These are phyloP conservation scores for Puccinia sorghi DNA, from an alignment of 1,284 basidiomycete species.

Conservation along the genomic window DNA sequence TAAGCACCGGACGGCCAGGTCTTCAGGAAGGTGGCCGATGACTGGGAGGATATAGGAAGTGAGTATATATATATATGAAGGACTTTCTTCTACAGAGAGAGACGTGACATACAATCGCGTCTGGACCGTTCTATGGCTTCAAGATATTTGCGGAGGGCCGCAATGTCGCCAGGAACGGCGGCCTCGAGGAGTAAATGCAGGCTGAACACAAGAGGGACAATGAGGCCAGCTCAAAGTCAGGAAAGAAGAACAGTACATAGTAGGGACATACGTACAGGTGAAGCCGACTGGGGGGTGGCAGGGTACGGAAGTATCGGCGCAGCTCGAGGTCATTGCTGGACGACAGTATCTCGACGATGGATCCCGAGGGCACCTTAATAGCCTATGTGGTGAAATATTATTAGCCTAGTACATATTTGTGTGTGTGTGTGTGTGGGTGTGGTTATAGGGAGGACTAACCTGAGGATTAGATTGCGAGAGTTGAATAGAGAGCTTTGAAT, in stretches of 20 bases:
- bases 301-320: constrained; percentile 17
- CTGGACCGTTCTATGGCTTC: constrained; percentile 37
- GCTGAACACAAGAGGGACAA: not conserved
- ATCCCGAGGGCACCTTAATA: not conserved
- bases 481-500: not conserved
- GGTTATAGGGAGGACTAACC: not conserved
- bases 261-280: constrained; percentile 17
- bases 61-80: not conserved
- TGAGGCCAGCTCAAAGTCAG: not conserved
- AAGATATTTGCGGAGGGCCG: constrained; percentile 18
- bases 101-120: constrained; percentile 21
- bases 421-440: too few species aligned
- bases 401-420: not conserved
- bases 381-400: not conserved
- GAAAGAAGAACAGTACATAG: not conserved
- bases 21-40: constrained; percentile 31
- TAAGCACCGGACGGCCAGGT: constrained; percentile 31
- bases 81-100: not conserved
- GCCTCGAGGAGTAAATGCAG: constrained; percentile 41
- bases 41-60: not conserved
- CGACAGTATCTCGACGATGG: constrained; percentile 13
- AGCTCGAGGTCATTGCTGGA: constrained; percentile 7
- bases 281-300: constrained; percentile 12
- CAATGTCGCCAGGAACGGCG: constrained; percentile 36
- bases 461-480: not conserved